phyloP scores from a whole-genome alignment of 2,329 filamentous ascomycete genomes.

The Talaromyces sp. region DNA sequence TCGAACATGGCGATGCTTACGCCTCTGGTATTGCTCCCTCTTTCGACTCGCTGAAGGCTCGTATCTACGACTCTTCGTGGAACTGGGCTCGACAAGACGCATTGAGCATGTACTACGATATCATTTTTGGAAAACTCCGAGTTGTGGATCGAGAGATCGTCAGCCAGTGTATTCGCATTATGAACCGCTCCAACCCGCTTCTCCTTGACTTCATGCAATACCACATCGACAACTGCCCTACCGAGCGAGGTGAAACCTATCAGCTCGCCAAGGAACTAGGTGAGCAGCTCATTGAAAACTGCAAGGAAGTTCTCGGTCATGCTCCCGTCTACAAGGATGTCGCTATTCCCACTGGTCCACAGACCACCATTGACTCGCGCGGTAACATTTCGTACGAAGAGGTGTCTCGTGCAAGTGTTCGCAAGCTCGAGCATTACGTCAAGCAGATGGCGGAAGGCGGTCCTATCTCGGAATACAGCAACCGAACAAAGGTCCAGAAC shows the following conservation, averaged over 20 bases:
- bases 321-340: conserved; percentile 96
- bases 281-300: conserved; percentile 92
- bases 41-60: conserved; percentile 89
- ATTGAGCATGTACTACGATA: conserved; percentile 97
- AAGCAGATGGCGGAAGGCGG: conserved; percentile 97
- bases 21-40: conserved; percentile 89
- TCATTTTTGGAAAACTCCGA: conserved; percentile 92
- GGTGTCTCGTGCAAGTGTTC: conserved; percentile 77
- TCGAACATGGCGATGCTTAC: conserved; percentile 95
- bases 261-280: conserved; percentile 94
- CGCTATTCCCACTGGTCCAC: conserved; percentile 81
- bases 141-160: conserved; percentile 96
- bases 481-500: conserved; percentile 95
- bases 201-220: conserved; percentile 99
- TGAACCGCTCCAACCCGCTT: conserved; percentile 96
- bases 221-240: conserved; percentile 97
- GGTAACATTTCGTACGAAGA: conserved; percentile 93
- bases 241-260: conserved; percentile 95
- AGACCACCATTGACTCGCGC: conserved; percentile 85
- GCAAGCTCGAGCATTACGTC: conserved; percentile 97
- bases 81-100: conserved; percentile 99
- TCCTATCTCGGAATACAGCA: conserved; percentile 98
- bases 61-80: conserved; percentile 97
- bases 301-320: conserved; percentile 80
- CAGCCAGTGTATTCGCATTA: conserved; percentile 96